These are phyloP conservation scores for Mycena leptocephala DNA, from an alignment of 768 basidiomycete species.

Conservation along the genomic window DNA sequence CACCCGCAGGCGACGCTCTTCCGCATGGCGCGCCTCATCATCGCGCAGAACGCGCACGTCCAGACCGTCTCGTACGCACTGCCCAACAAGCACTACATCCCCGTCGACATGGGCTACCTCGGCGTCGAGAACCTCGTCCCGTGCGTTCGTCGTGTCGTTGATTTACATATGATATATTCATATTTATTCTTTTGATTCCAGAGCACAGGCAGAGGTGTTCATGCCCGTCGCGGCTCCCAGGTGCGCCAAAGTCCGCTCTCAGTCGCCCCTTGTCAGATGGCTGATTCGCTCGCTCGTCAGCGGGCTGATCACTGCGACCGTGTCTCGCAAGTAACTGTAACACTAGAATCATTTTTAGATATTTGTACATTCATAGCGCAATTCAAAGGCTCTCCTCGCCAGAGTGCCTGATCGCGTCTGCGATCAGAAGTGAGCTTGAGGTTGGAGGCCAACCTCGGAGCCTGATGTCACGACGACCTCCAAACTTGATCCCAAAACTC, in stretches of 20 bases:
- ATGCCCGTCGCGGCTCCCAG: conserved; percentile 90
- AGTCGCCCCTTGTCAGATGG: too few species aligned
- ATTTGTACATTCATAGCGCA: neutral
- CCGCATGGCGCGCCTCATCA: conserved; percentile 86
- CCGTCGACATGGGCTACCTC: conserved; percentile 86
- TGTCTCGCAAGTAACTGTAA: conserved; percentile 27
- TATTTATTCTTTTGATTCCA: conserved; percentile 44
- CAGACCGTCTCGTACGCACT: conserved; percentile 78
- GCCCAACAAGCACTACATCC: conserved; percentile 97
- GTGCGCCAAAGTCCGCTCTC: conserved; percentile 51
- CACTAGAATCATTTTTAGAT: neutral
- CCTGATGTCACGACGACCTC: too few species aligned
- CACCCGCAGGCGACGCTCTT: conserved; percentile 86
- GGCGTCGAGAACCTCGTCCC: conserved; percentile 80
- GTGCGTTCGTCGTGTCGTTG: conserved; percentile 48
- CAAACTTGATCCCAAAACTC: too few species aligned
- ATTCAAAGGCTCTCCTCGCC: neutral
- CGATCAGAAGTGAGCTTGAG: too few species aligned
- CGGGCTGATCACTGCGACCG: conserved; percentile 34
- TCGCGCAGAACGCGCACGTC: conserved; percentile 76
- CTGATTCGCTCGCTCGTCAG: neutral
- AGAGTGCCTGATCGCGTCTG: too few species aligned
- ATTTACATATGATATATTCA: neutral
- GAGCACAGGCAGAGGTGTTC: conserved; percentile 89
- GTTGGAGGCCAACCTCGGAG: too few species aligned